Percentiles rank a stretch among this genome's conserved stretches.
These are phyloP conservation scores for Pisolithus marmoratus DNA, from an alignment of 768 basidiomycete species.

Conservation along the genomic window DNA sequence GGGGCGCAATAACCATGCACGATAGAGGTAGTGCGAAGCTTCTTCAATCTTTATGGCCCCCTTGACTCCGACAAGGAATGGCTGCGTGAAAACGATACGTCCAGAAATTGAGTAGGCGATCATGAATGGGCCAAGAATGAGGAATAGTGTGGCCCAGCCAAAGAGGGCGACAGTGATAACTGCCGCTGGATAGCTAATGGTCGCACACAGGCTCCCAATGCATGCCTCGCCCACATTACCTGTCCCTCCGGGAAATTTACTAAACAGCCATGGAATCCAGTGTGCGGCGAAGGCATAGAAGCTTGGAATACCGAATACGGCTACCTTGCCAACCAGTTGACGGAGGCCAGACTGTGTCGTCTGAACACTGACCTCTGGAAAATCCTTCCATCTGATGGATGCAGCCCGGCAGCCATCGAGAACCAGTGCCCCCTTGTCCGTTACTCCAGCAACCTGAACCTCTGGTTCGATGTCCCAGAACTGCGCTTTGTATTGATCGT, in stretches of 20 bases:
- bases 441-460: constrained; percentile 5
- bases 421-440: constrained; percentile 2
- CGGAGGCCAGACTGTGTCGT: constrained; percentile 6
- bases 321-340: background rate
- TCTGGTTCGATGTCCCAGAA: constrained; percentile 12
- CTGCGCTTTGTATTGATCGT: constrained; percentile 10
- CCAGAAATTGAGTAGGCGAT: constrained; percentile 12
- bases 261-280: too few relatives aligned
- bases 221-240: too few relatives aligned
- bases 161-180: background rate
- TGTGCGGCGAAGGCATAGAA: constrained; percentile 2
- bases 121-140: constrained; percentile 4
- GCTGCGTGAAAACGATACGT: constrained; percentile 12
- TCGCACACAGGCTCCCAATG: too few relatives aligned
- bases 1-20: constrained; percentile 4
- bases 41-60: constrained; percentile 7
- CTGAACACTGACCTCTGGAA: constrained; percentile 9
- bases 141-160: background rate
- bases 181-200: background rate
- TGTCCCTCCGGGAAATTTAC: too few relatives aligned
- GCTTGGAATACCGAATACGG: constrained; percentile 6
- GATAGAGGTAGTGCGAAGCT: constrained; percentile 10
- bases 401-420: constrained; percentile 6
- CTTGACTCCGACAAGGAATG: constrained; percentile 18
- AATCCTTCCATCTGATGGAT: constrained; percentile 6